A percentile compares a stretch with the other conserved stretches of the same genome.
These are phyloP conservation scores for Acarospora socialis DNA, from an alignment of 2,329 filamentous ascomycete genomes.

Conservation along the genomic window DNA sequence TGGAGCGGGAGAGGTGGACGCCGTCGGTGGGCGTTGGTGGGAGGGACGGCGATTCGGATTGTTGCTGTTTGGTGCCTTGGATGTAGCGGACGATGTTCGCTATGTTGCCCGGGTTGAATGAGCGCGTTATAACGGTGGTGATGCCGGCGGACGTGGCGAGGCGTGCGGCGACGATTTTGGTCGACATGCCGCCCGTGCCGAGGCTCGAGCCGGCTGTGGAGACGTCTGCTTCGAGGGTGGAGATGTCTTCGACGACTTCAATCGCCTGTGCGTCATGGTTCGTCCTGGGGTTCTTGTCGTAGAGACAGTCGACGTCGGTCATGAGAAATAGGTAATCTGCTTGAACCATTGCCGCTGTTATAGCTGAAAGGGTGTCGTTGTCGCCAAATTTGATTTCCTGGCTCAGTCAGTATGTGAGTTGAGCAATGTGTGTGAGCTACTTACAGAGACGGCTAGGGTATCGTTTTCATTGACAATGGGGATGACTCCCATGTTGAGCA, in stretches of 20 bases:
- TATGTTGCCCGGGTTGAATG: slow-evolving; percentile 87
- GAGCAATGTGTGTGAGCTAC: slow-evolving; percentile 9
- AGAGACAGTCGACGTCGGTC: slow-evolving; percentile 96
- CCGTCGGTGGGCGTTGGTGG: slow-evolving; percentile 14
- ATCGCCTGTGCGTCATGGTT: slow-evolving; percentile 79
- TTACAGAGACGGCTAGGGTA: slow-evolving; percentile 70
- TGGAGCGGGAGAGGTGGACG: slow-evolving; percentile 22
- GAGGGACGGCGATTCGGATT: slow-evolving; percentile 7
- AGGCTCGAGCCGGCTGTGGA: slow-evolving; percentile 78
- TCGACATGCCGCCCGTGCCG: slow-evolving; percentile 93
- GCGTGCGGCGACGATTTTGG: slow-evolving; percentile 87
- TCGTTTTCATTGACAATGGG: slow-evolving; percentile 99
- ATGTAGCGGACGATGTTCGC: slow-evolving; percentile 71
- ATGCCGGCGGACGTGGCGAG: slow-evolving; percentile 89
- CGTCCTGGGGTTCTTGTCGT: slow-evolving; percentile 84
- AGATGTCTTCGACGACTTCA: slow-evolving; percentile 82
- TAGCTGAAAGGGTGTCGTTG: slow-evolving; percentile 93
- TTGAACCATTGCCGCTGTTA: slow-evolving; percentile 93
- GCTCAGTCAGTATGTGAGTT: slow-evolving; percentile 2
- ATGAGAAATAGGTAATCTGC: slow-evolving; percentile 95
- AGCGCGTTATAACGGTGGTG: slow-evolving; percentile 87
- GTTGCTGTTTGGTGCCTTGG: slow-evolving; percentile 42
- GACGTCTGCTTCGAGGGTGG: slow-evolving; percentile 69
- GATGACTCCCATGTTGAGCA: slow-evolving; percentile 88
- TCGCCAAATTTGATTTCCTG: slow-evolving; percentile 97